Conservation (phyloP, 805 yeast species). For the Komagataella populi region DNA sequence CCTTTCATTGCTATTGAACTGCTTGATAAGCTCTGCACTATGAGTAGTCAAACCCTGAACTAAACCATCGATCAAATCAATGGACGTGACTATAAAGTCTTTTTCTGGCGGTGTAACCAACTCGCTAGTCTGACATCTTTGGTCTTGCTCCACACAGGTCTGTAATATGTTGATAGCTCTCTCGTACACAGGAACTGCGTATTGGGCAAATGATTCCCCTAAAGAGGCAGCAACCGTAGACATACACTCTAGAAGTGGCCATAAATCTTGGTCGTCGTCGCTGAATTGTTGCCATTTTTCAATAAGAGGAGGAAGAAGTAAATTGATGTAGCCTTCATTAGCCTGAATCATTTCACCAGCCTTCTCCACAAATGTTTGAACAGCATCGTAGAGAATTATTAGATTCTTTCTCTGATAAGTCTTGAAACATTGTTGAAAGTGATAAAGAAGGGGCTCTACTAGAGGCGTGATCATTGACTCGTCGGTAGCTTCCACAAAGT, state of each 20-base stretch:
- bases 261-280: constrained; percentile 73
- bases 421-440: constrained; percentile 60
- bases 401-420: constrained; percentile 74
- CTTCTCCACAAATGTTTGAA: constrained; percentile 78
- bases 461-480: constrained; percentile 46
- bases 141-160: constrained; percentile 54
- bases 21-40: constrained; percentile 38
- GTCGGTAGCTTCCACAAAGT: constrained; percentile 69
- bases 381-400: constrained; percentile 75
- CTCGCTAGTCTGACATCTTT: constrained; percentile 52
- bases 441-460: constrained; percentile 52
- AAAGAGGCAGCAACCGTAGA: constrained; percentile 81
- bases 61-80: constrained; percentile 85
- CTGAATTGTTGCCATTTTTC: constrained; percentile 62
- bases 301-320: constrained; percentile 70
- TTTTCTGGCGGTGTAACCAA: constrained; percentile 67
- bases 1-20: constrained; percentile 15
- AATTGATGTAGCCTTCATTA: constrained; percentile 42
- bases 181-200: constrained; percentile 75
- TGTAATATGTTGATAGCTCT: constrained; percentile 62
- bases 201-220: constrained; percentile 77
- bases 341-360: constrained; percentile 40
- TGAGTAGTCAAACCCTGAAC: constrained; percentile 75
- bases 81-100: constrained; percentile 78
- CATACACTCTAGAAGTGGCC: constrained; percentile 91